These are phyloP conservation scores for Trametopsis cervina DNA, from an alignment of 768 basidiomycete genomes.

Conservation along the genomic window DNA sequence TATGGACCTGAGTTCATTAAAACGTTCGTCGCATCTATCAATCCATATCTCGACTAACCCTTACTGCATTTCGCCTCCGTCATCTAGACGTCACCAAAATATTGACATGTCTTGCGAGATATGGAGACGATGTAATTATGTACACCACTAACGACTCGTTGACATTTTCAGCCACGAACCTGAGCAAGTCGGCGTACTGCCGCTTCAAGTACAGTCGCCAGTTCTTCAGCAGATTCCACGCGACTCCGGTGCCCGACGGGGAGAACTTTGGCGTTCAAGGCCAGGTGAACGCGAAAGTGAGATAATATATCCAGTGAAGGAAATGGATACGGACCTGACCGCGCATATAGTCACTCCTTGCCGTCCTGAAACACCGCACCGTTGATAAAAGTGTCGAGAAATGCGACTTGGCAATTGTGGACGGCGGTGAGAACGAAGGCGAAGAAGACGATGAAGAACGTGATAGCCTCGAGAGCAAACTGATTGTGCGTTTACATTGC, in stretches of 20 bases:
- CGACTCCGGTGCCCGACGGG: constrained; percentile 20
- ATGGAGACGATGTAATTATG: constrained; percentile 75
- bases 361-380: constrained; percentile 66
- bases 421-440: constrained; percentile 34
- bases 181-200: constrained; percentile 76
- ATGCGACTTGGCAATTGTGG: constrained; percentile 67
- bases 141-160: constrained; percentile 55
- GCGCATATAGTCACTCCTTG: constrained; percentile 46
- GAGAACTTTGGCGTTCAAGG: constrained; percentile 44
- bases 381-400: constrained; percentile 73
- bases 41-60: neutral
- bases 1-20: constrained; percentile 49
- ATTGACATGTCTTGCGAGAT: constrained; percentile 69
- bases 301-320: constrained; percentile 6
- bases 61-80: neutral
- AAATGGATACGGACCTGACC: constrained; percentile 5
- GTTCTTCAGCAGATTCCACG: constrained; percentile 64
- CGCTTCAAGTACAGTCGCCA: constrained; percentile 61
- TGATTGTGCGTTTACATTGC: constrained; percentile 70
- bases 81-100: constrained; percentile 67
- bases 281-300: constrained; percentile 65
- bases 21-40: constrained; percentile 28
- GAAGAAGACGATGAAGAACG: constrained; percentile 36
- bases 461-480: constrained; percentile 63
- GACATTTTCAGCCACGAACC: constrained; percentile 68